phyloP scores from a whole-genome alignment of 768 basidiomycete species.

The Phylloporus sp. region DNA sequence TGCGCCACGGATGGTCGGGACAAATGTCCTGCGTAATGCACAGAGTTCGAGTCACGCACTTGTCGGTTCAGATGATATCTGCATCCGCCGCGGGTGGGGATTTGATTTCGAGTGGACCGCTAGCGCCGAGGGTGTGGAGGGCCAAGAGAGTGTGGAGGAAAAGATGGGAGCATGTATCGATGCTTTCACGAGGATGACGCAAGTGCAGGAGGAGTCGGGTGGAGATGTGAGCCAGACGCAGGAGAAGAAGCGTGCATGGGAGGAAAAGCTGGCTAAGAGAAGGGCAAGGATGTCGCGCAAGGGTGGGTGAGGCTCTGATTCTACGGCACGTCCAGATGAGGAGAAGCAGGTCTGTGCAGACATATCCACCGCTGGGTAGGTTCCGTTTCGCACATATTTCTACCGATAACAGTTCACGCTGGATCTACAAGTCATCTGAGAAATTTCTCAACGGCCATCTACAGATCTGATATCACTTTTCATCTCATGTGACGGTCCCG shows the following conservation, averaged over 20 bases:
- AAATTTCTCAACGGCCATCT: not conserved
- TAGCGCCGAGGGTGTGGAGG: slow-evolving; percentile 8
- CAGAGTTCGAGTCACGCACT: not conserved
- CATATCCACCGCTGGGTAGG: not conserved
- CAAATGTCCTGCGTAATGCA: not conserved
- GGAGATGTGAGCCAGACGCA: slow-evolving; percentile 66
- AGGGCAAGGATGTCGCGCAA: slow-evolving; percentile 27
- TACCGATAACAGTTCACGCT: not conserved
- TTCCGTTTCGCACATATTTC: not conserved
- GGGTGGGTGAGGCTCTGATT: slow-evolving; percentile 12
- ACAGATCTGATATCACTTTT: not conserved
- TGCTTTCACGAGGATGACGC: slow-evolving; percentile 40
- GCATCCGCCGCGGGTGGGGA: slow-evolving; percentile 66
- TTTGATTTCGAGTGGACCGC: slow-evolving; percentile 77
- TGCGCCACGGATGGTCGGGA: slow-evolving; percentile 26
- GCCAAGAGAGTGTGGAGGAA: slow-evolving; percentile 41
- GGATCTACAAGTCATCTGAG: not conserved
- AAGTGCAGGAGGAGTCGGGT: slow-evolving; percentile 52
- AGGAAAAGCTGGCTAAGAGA: slow-evolving; percentile 38
- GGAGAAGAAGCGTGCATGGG: slow-evolving; percentile 54
- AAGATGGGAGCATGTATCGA: slow-evolving; percentile 74
- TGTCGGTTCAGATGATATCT: not conserved
- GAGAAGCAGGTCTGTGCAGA: no score
- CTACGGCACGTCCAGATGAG: no score
- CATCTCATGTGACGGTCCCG: not conserved